Evolutionary conservation across 2,329 filamentous ascomycete species (phyloP), one percentile per base, ranked within the genome.

Genomic region (Teratosphaeria gauchensis): DNA sequence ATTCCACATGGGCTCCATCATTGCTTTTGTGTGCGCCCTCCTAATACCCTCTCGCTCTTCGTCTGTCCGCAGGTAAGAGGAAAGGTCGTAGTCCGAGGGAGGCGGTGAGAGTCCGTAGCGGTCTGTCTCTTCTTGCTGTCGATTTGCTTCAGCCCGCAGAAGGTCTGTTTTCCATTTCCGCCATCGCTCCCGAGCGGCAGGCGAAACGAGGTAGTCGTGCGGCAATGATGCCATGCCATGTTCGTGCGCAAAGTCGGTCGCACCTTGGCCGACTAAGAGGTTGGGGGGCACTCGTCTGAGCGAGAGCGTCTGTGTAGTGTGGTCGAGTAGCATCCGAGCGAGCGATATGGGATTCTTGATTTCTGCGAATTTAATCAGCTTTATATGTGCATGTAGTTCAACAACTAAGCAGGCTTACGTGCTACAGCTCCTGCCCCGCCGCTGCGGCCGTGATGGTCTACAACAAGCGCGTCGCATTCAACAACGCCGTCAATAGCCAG

Each of bases 271-370:
- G 11, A 95, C 89, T 1, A 99, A 82, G 28, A 96, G 84, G 67
- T 96, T 97, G 9, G 94, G 94, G 8, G 95, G 92, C 3, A 99
- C 91, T 58, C 94, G 86, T 57, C 89, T 85, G 55, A 97, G 82
- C 7, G 90, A 89, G n/a, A 97, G 76, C 0, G 88, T 84, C 59
- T 85, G 81, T 55, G 83, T 88, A 59, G 90, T 89, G 59, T 83
- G 82, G 58, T 96, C 88, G 24, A 96, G 84, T 30, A 99, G 84
- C 42, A 89, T 73, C 53, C 92, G 89, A 56, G 94, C 94, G 6
- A 96, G 79, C 7, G 86, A 88, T 42, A 99, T 92, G 0, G 94
- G 94, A 66, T 99, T 99, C 66, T 88, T 92, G 71, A 99, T 85
- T 69, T 92, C 91, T 95, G 63, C 38, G 16, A 30, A 19, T 12